Evolutionary conservation across 1,139 yeast species (phyloP).

Genomic region (Kurtzmaniella natalensis): DNA sequence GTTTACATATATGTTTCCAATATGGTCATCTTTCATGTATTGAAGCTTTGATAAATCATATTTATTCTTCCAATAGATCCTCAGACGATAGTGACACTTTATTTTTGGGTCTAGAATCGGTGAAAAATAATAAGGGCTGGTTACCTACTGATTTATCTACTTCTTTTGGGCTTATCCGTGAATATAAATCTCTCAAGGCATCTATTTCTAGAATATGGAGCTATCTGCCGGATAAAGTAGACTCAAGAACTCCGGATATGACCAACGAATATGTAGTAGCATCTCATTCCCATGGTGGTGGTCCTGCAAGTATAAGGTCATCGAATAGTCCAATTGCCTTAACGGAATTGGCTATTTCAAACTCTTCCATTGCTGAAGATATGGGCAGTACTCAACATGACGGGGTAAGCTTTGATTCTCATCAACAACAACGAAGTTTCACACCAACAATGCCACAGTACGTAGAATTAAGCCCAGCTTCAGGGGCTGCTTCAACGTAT

Average conservation of each 20-base stretch:
- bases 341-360: too few species aligned
- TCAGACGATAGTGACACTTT: slow-evolving; percentile 6
- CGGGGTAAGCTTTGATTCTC: neutral
- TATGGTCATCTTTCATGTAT: slow-evolving; percentile 67
- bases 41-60: slow-evolving; percentile 47
- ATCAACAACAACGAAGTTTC: neutral
- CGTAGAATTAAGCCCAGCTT: neutral
- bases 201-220: too few species aligned
- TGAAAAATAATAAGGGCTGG: slow-evolving; percentile 62
- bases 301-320: too few species aligned
- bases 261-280: neutral
- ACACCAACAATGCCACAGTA: neutral
- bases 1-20: slow-evolving; percentile 78
- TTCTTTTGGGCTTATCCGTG: slow-evolving; percentile 39
- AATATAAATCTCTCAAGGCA: slow-evolving; percentile 19
- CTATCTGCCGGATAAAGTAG: too few species aligned
- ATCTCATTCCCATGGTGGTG: neutral
- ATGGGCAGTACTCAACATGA: neutral
- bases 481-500: neutral
- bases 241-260: too few species aligned
- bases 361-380: neutral
- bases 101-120: slow-evolving; percentile 15
- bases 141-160: slow-evolving; percentile 58
- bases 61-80: slow-evolving; percentile 10
- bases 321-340: too few species aligned